Evolutionary conservation across 1,284 basidiomycete genomes (phyloP), one percentile per base, ranked within the genome.

Genomic region (Caloboletus inedulis): DNA sequence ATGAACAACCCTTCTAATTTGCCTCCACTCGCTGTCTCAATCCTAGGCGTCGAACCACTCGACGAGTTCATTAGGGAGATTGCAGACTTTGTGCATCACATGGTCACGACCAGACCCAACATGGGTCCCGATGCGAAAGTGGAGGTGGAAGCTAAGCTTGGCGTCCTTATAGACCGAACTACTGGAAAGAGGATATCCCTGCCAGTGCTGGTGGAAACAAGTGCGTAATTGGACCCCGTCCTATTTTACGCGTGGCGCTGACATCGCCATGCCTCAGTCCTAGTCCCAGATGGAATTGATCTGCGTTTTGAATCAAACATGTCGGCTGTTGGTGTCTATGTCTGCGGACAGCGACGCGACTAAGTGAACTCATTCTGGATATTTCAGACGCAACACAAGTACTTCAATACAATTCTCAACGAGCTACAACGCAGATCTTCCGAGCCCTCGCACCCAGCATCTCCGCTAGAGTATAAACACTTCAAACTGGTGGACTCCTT

Each of bases 141-240:
- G 7, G 84, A 97, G 77, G 90, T 98, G 19, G 96, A 98, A 73
- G 94, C 94, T 16, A 98, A 98, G 76, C 78, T 99, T 44, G 96
- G 96, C 1, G 68, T 91, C 13, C 69, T 98, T 63, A 79, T 81
- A 54, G 85, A 94, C 49, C 76, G 77, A 48, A 62, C 58, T 25
- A 73, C 76, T 13, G 81, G 82, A 16, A 73, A 79, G 60, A 76
- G 92, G 54, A 68, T 92, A 52, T 65, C 68, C 47, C 69, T 93
- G 47, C 95, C 95, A 6, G 82, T 94, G 7, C 76, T 87, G 48
- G 88, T 85, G 34, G 96, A 99, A 70, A 91, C 89, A 39, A 91
- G 94, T 95, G 72, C 71, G 89, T 84, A 7, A 7, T 21, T 21
- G 25, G 16, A 30, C 10, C 1, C 49, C 13, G 42, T 37, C 51